A percentile compares a stretch with the other conserved stretches of the same genome.
Conservation (phyloP, 805 yeast genomes). For the Starmerella bacillaris region DNA sequence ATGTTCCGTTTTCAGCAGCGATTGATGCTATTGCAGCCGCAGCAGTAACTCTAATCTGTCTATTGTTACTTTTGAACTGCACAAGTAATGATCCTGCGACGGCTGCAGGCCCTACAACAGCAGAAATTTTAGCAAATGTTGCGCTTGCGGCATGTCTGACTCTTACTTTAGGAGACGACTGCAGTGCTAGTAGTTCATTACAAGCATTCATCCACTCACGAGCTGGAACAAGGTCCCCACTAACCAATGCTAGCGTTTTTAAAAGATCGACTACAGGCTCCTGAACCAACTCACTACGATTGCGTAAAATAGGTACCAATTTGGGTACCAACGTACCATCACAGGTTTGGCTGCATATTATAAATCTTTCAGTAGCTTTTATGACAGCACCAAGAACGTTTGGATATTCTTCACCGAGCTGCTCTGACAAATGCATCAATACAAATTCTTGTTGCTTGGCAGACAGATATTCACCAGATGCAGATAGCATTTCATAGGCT, state of each 20-base stretch:
- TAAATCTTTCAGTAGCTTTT: constrained; percentile 40
- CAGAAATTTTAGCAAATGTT: constrained; percentile 80
- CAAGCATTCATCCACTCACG: constrained; percentile 96
- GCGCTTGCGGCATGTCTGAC: constrained; percentile 72
- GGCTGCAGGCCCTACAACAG: constrained; percentile 91
- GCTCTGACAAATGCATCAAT: constrained; percentile 64
- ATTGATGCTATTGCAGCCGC: constrained; percentile 97
- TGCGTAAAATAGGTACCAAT: constrained; percentile 75
- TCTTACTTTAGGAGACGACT: constrained; percentile 59
- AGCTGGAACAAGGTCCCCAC: constrained; percentile 68
- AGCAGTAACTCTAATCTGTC: constrained; percentile 89
- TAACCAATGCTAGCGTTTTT: constrained; percentile 48
- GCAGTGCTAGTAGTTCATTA: constrained; percentile 73
- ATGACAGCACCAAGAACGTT: constrained; percentile 79
- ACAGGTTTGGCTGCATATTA: constrained; percentile 27
- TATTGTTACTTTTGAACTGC: constrained; percentile 78
- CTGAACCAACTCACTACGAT: constrained; percentile 80
- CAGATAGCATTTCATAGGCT: constrained; percentile 58
- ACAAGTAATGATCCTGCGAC: constrained; percentile 68
- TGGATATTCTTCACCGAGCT: constrained; percentile 86
- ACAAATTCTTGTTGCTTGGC: constrained; percentile 30
- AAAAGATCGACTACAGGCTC: constrained; percentile 61
- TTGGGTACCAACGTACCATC: constrained; percentile 74
- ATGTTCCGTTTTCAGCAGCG: constrained; percentile 83
- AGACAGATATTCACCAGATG: constrained; percentile 45